phyloP scores from a whole-genome alignment of 306 rosid genomes.

The Bauhinia variegata region DNA sequence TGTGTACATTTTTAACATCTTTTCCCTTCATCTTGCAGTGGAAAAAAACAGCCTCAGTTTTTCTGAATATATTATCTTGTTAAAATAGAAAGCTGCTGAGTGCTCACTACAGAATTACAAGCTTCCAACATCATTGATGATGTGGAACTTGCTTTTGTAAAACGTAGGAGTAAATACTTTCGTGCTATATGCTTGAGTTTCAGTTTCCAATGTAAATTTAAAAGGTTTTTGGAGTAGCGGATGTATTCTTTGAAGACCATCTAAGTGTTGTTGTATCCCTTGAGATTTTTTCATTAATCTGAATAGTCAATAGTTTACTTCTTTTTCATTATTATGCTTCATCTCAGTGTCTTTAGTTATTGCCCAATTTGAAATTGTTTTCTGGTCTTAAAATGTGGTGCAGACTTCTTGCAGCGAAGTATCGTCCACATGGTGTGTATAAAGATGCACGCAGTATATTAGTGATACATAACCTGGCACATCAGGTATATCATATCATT shows the following conservation, averaged over 20 bases:
- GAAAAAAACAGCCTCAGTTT: background rate
- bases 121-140: background rate
- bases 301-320: conserved; percentile 13
- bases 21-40: background rate
- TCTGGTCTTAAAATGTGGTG: conserved; percentile 42
- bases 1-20: conserved; percentile 6
- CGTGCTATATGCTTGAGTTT: background rate
- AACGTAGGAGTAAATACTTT: conserved; percentile 8
- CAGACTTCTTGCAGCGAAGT: conserved; percentile 85
- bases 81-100: background rate
- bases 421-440: conserved; percentile 80
- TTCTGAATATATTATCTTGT: conserved; percentile 3
- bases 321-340: conserved; percentile 17
- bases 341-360: no score
- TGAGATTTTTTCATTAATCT: conserved; percentile 24
- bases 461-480: conserved; percentile 84
- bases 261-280: conserved; percentile 20
- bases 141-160: conserved; percentile 11
- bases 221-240: background rate
- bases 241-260: conserved; percentile 15
- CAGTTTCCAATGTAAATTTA: background rate
- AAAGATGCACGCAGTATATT: conserved; percentile 85
- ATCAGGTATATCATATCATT: conserved; percentile 70
- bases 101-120: background rate
- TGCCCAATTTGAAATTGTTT: conserved; percentile 18